Evolutionary conservation across 768 basidiomycete genomes (phyloP).

Genomic region (Rhodotorula graminis): DNA sequence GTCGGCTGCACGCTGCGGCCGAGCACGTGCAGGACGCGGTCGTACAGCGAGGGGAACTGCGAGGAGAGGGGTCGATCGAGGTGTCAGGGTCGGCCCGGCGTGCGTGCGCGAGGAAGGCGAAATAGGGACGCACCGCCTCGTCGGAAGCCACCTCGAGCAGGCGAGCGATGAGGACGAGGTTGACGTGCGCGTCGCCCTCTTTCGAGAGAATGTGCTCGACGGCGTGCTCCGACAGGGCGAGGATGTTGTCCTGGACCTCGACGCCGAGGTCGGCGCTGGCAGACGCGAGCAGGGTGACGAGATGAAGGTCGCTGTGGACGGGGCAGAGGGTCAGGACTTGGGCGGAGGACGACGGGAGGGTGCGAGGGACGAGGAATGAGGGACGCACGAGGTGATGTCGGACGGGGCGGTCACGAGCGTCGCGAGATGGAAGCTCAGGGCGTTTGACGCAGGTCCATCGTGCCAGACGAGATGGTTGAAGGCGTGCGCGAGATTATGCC

Average conservation of each 20-base stretch:
- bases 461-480: background rate
- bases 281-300: slow-evolving; percentile 7
- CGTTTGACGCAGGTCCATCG: background rate
- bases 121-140: background rate
- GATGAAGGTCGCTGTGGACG: background rate
- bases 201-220: background rate
- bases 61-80: background rate
- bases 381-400: background rate
- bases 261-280: background rate
- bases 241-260: background rate
- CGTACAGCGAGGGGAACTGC: slow-evolving; percentile 16
- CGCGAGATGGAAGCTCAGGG: background rate
- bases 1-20: background rate
- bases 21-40: background rate
- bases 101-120: background rate
- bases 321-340: background rate
- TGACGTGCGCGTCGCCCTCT: background rate
- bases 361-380: background rate
- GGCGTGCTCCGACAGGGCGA: background rate
- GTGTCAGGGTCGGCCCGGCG: background rate
- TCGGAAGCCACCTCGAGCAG: slow-evolving; percentile 18
- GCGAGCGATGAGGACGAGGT: background rate
- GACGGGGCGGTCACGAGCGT: background rate
- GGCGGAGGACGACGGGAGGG: too few species aligned
- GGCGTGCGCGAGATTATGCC: background rate